Conservation (phyloP, 306 rosid species). For the Vicia faba region DNA sequence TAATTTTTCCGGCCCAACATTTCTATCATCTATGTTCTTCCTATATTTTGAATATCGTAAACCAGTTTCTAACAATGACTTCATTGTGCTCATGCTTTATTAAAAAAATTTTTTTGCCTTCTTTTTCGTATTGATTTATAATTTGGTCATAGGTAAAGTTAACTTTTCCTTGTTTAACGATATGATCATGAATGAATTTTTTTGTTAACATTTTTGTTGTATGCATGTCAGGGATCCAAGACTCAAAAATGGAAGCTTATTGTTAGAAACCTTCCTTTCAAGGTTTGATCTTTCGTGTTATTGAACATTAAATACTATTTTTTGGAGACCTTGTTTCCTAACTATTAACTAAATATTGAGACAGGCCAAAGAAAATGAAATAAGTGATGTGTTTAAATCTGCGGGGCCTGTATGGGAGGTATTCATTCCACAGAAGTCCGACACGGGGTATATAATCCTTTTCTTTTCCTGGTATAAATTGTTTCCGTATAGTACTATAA, state of each 20-base stretch:
- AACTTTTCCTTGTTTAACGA: slow-evolving; percentile 17
- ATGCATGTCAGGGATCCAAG: slow-evolving; percentile 79
- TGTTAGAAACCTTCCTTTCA: slow-evolving; percentile 87
- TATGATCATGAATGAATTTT: slow-evolving; percentile 25
- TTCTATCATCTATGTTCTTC: background rate
- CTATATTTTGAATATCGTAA: background rate
- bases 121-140: slow-evolving; percentile 32
- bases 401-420: slow-evolving; percentile 95
- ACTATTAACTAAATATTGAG: slow-evolving; percentile 41
- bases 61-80: background rate
- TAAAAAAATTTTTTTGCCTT: background rate
- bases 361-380: slow-evolving; percentile 74
- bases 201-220: slow-evolving; percentile 39
- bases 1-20: slow-evolving; percentile 9
- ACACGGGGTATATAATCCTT: slow-evolving; percentile 69
- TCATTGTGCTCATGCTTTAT: slow-evolving; percentile 22
- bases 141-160: background rate
- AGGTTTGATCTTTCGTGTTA: slow-evolving; percentile 54
- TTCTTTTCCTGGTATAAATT: slow-evolving; percentile 4
- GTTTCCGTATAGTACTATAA: slow-evolving; percentile 13
- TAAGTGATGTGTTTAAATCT: slow-evolving; percentile 63
- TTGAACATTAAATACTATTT: slow-evolving; percentile 17
- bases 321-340: slow-evolving; percentile 36
- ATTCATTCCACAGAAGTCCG: slow-evolving; percentile 66
- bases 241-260: slow-evolving; percentile 96